Evolutionary conservation across 352 stramenopile species (phyloP).

Genomic region (Lagenidium giganteum): DNA sequence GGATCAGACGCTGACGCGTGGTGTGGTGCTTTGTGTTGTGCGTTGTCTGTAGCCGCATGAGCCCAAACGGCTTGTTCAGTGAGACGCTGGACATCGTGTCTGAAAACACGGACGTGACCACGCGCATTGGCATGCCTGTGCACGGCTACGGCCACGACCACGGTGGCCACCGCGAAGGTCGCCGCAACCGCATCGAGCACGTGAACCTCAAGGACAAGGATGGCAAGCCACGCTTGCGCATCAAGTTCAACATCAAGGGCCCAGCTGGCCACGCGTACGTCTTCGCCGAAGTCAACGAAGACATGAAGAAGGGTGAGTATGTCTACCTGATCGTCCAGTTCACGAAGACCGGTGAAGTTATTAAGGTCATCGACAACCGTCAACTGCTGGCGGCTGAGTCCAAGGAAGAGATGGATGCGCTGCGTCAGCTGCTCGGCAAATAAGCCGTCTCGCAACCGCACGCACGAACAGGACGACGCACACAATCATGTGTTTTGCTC

Average conservation of each 20-base stretch:
- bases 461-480: background rate
- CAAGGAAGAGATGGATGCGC: constrained; percentile 73
- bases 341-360: constrained; percentile 85
- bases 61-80: constrained; percentile 75
- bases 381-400: constrained; percentile 70
- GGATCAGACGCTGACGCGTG: no score
- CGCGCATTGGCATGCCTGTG: constrained; percentile 83
- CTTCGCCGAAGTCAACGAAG: constrained; percentile 90
- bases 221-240: constrained; percentile 75
- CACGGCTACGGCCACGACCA: constrained; percentile 94
- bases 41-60: no score
- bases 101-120: constrained; percentile 77
- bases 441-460: constrained; percentile 17
- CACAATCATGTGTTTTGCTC: background rate
- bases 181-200: constrained; percentile 94
- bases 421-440: constrained; percentile 68
- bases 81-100: constrained; percentile 70
- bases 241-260: constrained; percentile 95
- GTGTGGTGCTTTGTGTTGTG: no score
- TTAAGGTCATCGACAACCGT: constrained; percentile 93
- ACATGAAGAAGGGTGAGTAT: constrained; percentile 93
- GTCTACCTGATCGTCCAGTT: constrained; percentile 95
- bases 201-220: constrained; percentile 90
- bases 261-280: constrained; percentile 84
- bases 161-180: constrained; percentile 88